Evolutionary conservation across 169 alveolate species (phyloP).

Genomic region (Plasmodium coatneyi): DNA sequence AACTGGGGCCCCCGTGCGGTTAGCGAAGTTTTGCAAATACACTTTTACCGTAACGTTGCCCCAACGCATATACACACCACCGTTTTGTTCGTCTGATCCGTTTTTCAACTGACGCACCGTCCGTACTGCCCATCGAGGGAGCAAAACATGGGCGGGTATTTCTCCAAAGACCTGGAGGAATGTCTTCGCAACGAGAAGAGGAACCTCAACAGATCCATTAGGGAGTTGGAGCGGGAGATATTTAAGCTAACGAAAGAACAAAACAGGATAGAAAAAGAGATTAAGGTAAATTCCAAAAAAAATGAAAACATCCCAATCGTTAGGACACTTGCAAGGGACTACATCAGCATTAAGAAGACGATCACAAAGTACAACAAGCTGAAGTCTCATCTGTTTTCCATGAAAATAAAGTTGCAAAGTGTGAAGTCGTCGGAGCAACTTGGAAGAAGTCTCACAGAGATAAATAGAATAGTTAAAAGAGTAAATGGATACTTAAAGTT

Average conservation of each 20-base stretch:
- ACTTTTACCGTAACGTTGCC: background rate
- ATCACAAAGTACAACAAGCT: conserved; percentile 34
- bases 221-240: conserved; percentile 59
- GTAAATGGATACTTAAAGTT: conserved; percentile 34
- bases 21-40: background rate
- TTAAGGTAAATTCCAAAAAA: conserved; percentile 18
- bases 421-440: conserved; percentile 68
- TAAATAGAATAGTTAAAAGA: conserved; percentile 18
- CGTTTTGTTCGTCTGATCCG: background rate
- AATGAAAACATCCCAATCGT: conserved; percentile 8
- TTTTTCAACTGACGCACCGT: background rate
- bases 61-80: background rate
- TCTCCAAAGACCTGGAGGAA: conserved; percentile 37
- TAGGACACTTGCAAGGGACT: conserved; percentile 40
- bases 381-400: conserved; percentile 55
- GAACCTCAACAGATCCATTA: conserved; percentile 32
- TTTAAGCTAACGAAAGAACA: conserved; percentile 38
- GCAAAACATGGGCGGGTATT: conserved; percentile 33
- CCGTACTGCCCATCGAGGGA: background rate
- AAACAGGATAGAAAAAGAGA: conserved; percentile 38
- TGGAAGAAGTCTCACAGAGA: conserved; percentile 26
- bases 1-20: background rate
- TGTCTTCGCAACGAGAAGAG: conserved; percentile 56
- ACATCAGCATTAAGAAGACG: conserved; percentile 27
- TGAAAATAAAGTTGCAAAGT: conserved; percentile 61